These are phyloP conservation scores for Ophidiomyces ophidiicola DNA, from an alignment of 2,329 filamentous ascomycete species.

Conservation along the genomic window DNA sequence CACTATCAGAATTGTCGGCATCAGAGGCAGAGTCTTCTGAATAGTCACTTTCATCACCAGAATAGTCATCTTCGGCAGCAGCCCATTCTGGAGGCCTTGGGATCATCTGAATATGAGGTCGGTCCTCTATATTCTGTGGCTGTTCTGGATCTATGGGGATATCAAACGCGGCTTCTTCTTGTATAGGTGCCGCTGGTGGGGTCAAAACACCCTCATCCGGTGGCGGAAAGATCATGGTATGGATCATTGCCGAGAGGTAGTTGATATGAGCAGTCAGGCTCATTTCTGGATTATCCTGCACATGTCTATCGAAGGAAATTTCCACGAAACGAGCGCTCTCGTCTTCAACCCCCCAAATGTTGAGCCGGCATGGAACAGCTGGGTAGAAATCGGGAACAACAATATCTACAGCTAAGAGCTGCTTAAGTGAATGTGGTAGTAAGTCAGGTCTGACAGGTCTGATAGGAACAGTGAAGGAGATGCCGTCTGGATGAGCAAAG, in stretches of 20 bases:
- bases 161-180: neutral
- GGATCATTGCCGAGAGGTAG: conserved; percentile 59
- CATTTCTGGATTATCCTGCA: conserved; percentile 45
- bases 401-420: conserved; percentile 52
- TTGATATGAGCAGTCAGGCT: conserved; percentile 64
- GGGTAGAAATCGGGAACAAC: conserved; percentile 62
- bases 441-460: conserved; percentile 50
- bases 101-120: conserved; percentile 57
- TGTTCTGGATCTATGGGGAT: neutral
- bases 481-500: conserved; percentile 55
- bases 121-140: conserved; percentile 20
- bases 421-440: conserved; percentile 49
- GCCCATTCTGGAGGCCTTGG: conserved; percentile 68
- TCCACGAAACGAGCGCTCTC: conserved; percentile 52
- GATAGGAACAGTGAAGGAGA: conserved; percentile 58
- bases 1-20: conserved; percentile 34
- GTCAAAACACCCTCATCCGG: no score
- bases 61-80: conserved; percentile 23
- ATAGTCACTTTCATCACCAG: conserved; percentile 27
- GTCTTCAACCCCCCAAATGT: conserved; percentile 52
- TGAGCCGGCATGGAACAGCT: conserved; percentile 52
- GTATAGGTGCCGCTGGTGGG: neutral
- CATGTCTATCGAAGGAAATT: conserved; percentile 50
- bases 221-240: neutral
- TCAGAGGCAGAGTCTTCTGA: conserved; percentile 37